Conservation (phyloP, 768 basidiomycete species). For the Coprinellus micaceus region DNA sequence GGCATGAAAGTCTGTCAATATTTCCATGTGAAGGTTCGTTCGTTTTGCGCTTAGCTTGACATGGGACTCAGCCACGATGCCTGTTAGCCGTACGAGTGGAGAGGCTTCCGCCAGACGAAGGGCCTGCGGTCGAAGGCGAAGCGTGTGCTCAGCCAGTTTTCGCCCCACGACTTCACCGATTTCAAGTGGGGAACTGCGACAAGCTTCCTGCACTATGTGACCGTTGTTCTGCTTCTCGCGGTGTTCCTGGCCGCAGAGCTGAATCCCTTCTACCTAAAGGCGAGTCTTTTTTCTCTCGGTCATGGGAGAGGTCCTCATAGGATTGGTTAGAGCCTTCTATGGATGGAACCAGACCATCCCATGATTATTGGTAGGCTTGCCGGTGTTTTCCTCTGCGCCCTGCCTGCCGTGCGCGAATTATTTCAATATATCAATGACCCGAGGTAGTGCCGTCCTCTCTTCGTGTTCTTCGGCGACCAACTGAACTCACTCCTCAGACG, state of each 20-base stretch:
- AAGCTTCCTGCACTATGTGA: conserved; percentile 69
- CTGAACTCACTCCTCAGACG: conserved; percentile 40
- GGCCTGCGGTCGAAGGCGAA: conserved; percentile 77
- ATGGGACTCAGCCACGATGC: conserved; percentile 11
- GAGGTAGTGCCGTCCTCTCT: conserved; percentile 44
- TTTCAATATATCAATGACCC: conserved; percentile 82
- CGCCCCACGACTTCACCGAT: conserved; percentile 82
- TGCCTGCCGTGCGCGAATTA: conserved; percentile 81
- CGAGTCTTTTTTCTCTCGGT: conserved; percentile 23
- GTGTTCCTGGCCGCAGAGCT: conserved; percentile 83
- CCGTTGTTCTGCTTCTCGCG: conserved; percentile 70
- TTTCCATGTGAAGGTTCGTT: conserved; percentile 76
- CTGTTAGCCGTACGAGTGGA: conserved; percentile 76
- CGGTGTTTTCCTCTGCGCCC: conserved; percentile 79
- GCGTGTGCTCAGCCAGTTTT: conserved; percentile 79
- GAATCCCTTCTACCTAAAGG: conserved; percentile 87
- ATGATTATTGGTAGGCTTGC: conserved; percentile 71
- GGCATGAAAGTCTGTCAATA: conserved; percentile 88
- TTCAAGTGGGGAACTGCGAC: conserved; percentile 85
- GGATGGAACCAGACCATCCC: conserved; percentile 91
- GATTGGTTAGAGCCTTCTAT: conserved; percentile 48
- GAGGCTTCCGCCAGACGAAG: conserved; percentile 73
- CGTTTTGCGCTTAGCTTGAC: conserved; percentile 11
- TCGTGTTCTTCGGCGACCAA: neutral
- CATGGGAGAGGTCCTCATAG: neutral